A percentile compares a stretch with the other conserved stretches of the same genome.
phyloP scores from a whole-genome alignment of 345 rosid species.

The Trapa incisa region DNA sequence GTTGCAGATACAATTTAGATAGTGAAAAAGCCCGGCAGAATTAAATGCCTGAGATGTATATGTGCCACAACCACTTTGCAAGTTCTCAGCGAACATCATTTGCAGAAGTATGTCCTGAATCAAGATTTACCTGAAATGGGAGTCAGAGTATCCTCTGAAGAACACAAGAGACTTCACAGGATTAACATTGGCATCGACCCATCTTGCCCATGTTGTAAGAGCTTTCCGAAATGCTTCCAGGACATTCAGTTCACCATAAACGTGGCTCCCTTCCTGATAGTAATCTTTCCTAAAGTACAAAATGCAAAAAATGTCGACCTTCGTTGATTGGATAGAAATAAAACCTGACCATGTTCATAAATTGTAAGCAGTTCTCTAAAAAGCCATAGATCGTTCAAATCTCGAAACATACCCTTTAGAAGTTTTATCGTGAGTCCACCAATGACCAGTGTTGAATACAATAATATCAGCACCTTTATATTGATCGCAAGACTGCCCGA shows the following conservation, averaged over 20 bases:
- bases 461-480: conserved; percentile 69
- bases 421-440: conserved; percentile 99
- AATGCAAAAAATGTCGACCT: background rate
- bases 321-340: background rate
- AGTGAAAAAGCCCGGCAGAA: background rate
- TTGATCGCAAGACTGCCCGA: conserved; percentile 54
- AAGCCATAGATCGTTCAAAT: background rate
- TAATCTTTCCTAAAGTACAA: conserved; percentile 60
- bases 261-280: conserved; percentile 86
- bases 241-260: conserved; percentile 62
- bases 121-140: conserved; percentile 74
- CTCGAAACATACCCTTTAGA: conserved; percentile 49
- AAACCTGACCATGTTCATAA: too few relatives aligned
- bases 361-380: background rate
- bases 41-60: background rate
- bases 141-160: conserved; percentile 83
- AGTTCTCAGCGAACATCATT: too few relatives aligned
- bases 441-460: conserved; percentile 89
- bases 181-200: conserved; percentile 77
- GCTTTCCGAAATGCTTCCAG: conserved; percentile 87
- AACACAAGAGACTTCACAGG: conserved; percentile 54
- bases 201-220: conserved; percentile 77
- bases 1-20: background rate
- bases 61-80: background rate
- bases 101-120: too few relatives aligned